phyloP scores from a whole-genome alignment of 352 stramenopile genomes.

The Globisporangium cylindrosporum region DNA sequence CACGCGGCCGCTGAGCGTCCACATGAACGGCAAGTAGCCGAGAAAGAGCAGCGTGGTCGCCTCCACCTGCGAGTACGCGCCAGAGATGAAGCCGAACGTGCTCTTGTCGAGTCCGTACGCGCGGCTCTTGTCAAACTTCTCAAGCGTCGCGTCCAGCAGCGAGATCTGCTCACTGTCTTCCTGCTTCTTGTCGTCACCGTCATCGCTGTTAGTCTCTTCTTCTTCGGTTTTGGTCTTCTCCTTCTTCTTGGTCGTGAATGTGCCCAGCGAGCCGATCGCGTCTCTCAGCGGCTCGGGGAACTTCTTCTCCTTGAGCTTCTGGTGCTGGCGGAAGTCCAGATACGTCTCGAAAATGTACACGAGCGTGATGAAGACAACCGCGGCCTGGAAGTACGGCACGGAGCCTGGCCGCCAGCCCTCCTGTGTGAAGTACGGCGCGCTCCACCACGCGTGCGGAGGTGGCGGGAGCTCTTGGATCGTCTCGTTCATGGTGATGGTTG shows the following conservation, averaged over 20 bases:
- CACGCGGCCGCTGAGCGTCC: conserved; percentile 78
- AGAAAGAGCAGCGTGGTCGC: conserved; percentile 85
- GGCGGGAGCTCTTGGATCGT: not conserved
- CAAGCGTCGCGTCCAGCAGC: conserved; percentile 82
- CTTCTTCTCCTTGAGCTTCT: conserved; percentile 78
- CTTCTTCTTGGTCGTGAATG: conserved; percentile 24
- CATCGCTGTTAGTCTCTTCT: conserved; percentile 18
- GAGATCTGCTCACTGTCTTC: conserved; percentile 27
- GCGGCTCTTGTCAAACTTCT: conserved; percentile 92
- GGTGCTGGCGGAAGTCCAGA: conserved; percentile 90
- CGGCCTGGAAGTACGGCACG: conserved; percentile 68
- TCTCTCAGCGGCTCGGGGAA: conserved; percentile 57
- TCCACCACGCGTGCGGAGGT: conserved; percentile 32
- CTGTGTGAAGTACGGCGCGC: conserved; percentile 53
- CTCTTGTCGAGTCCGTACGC: conserved; percentile 96
- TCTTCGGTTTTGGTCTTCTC: conserved; percentile 28
- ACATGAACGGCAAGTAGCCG: conserved; percentile 93
- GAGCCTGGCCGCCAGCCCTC: conserved; percentile 42
- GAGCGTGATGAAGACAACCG: conserved; percentile 85
- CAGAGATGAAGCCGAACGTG: conserved; percentile 91
- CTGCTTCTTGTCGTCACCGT: not conserved
- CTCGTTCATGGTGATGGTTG: not conserved
- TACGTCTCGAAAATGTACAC: conserved; percentile 94
- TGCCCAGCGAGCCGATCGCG: conserved; percentile 48
- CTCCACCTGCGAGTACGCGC: conserved; percentile 84